A percentile compares a stretch with the other conserved stretches of the same genome.
Evolutionary conservation across 345 rosid genomes (phyloP).

Genomic region (Populus davidiana): DNA sequence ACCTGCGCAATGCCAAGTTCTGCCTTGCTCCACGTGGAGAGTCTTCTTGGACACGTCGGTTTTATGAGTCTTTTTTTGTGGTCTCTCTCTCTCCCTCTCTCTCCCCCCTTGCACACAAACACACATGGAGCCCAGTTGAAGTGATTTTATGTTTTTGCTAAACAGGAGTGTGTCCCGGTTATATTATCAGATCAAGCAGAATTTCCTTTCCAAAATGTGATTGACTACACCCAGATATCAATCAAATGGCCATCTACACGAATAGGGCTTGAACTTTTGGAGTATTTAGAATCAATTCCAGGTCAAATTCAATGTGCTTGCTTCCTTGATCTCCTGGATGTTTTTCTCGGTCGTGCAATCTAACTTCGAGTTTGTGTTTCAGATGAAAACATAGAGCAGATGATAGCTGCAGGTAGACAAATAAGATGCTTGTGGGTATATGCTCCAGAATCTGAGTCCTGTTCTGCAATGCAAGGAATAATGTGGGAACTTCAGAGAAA

Average conservation of each 20-base stretch:
- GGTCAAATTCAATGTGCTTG: constrained; percentile 4
- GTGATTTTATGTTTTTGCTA: constrained; percentile 10
- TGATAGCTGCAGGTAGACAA: constrained; percentile 68
- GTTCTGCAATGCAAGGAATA: constrained; percentile 80
- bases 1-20: constrained; percentile 84
- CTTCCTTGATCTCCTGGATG: neutral
- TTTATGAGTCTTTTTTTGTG: constrained; percentile 93
- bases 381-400: constrained; percentile 61
- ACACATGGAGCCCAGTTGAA: neutral
- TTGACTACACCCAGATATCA: constrained; percentile 72
- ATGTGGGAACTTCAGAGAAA: constrained; percentile 95
- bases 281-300: constrained; percentile 75
- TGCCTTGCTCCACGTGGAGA: constrained; percentile 98
- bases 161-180: constrained; percentile 95
- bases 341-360: neutral
- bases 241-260: constrained; percentile 93
- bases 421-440: constrained; percentile 82
- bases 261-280: constrained; percentile 72
- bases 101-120: constrained; percentile 7
- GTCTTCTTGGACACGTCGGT: constrained; percentile 98
- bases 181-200: constrained; percentile 85
- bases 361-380: constrained; percentile 12
- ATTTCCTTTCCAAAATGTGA: constrained; percentile 87
- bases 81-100: constrained; percentile 45
- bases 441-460: constrained; percentile 54